phyloP scores from a whole-genome alignment of 495 filamentous ascomycete genomes.

The Daldinia decipiens region DNA sequence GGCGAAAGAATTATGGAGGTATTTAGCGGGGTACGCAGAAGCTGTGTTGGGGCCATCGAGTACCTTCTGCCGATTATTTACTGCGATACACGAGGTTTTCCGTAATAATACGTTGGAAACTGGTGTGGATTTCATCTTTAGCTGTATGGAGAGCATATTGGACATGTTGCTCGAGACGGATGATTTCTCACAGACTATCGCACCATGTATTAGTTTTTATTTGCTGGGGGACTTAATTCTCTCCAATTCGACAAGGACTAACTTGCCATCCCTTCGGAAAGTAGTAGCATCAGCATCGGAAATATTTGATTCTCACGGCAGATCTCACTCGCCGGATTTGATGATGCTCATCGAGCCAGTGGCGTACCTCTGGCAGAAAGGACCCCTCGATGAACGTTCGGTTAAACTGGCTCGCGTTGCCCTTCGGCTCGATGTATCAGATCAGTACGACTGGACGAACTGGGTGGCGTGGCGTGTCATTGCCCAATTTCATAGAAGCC shows the following conservation, averaged over 20 bases:
- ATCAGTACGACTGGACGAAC: slow-evolving; percentile 34
- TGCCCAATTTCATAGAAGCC: slow-evolving; percentile 33
- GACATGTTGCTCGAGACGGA: slow-evolving; percentile 37
- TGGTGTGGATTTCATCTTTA: slow-evolving; percentile 36
- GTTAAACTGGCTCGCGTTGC: slow-evolving; percentile 24
- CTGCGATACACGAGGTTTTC: slow-evolving; percentile 31
- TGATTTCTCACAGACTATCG: slow-evolving; percentile 27
- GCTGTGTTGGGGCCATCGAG: slow-evolving; percentile 17
- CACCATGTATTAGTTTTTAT: slow-evolving; percentile 29
- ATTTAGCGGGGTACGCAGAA: slow-evolving; percentile 38
- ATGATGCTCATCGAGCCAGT: slow-evolving; percentile 32
- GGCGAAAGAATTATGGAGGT: slow-evolving; percentile 37
- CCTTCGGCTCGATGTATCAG: slow-evolving; percentile 8
- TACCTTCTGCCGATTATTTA: slow-evolving; percentile 31
- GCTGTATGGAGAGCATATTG: slow-evolving; percentile 41
- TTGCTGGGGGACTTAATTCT: slow-evolving; percentile 30
- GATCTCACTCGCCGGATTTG: background rate
- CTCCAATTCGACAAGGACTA: slow-evolving; percentile 31
- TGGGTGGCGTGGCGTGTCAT: slow-evolving; percentile 43
- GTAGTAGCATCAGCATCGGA: slow-evolving; percentile 18
- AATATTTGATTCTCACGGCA: slow-evolving; percentile 6
- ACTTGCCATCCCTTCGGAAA: slow-evolving; percentile 29
- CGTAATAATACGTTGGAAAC: slow-evolving; percentile 25
- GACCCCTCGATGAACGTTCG: slow-evolving; percentile 31
- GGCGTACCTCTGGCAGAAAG: slow-evolving; percentile 39